A percentile compares a stretch with the other conserved stretches of the same genome.
Evolutionary conservation across 2,329 filamentous ascomycete species (phyloP).

Genomic region (Seiridium cupressi): DNA sequence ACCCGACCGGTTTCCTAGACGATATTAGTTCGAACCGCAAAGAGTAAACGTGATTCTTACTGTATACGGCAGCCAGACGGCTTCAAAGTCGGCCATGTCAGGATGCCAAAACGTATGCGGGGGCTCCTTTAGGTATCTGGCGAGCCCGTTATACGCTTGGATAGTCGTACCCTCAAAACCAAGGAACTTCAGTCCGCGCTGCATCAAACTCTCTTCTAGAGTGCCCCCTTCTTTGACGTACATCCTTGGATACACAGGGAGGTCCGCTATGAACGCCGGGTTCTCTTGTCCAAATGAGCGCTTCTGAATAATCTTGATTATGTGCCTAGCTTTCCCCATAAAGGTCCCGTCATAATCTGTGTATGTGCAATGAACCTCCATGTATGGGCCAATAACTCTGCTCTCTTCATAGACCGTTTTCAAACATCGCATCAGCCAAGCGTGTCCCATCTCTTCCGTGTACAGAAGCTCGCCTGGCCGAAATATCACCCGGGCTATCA

Average conservation of each 20-base stretch:
- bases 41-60: conserved; percentile 11
- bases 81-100: conserved; percentile 10
- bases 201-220: conserved; percentile 16
- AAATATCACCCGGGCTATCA: no score
- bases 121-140: conserved; percentile 22
- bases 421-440: conserved; percentile 24
- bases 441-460: conserved; percentile 10
- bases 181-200: conserved; percentile 22
- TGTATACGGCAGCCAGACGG: conserved; percentile 25
- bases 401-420: conserved; percentile 23
- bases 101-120: conserved; percentile 19
- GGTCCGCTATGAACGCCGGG: conserved; percentile 19
- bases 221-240: conserved; percentile 16
- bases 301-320: conserved; percentile 17
- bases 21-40: no score
- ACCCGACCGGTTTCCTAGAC: conserved; percentile 15
- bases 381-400: conserved; percentile 15
- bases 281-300: conserved; percentile 20
- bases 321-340: conserved; percentile 15
- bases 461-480: no score
- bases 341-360: conserved; percentile 21
- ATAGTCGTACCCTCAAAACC: conserved; percentile 16
- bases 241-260: conserved; percentile 20
- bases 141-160: conserved; percentile 20
- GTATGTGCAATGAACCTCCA: conserved; percentile 24